These are phyloP conservation scores for Lentinula lateritia DNA, from an alignment of 768 basidiomycete species.

Conservation along the genomic window DNA sequence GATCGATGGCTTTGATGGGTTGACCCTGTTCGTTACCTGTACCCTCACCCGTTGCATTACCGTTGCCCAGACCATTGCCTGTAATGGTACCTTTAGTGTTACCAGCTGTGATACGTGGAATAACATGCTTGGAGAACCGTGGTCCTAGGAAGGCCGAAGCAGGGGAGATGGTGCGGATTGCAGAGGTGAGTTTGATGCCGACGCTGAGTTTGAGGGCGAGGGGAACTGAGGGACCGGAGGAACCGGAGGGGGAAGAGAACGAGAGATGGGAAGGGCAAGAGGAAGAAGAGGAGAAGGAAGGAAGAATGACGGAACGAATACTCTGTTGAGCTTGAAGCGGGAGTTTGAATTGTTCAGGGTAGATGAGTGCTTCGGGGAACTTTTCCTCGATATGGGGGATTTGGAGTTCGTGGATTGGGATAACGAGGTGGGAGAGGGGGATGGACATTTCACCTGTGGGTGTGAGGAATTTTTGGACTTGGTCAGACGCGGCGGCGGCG, in stretches of 20 bases:
- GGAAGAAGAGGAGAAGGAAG: constrained; percentile 35
- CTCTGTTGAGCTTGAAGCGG: constrained; percentile 49
- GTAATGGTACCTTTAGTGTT: no score
- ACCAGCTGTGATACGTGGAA: constrained; percentile 22
- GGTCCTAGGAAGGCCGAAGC: constrained; percentile 52
- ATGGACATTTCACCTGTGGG: constrained; percentile 23
- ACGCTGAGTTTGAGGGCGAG: constrained; percentile 49
- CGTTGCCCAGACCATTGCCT: no score
- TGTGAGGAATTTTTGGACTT: no score
- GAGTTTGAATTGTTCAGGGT: constrained; percentile 34
- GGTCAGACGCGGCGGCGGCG: no score
- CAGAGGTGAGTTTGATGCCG: constrained; percentile 53
- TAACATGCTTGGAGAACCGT: constrained; percentile 47
- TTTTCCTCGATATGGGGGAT: constrained; percentile 43
- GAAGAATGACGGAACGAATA: constrained; percentile 30
- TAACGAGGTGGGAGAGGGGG: constrained; percentile 29
- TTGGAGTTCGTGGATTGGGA: constrained; percentile 56
- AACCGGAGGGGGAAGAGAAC: constrained; percentile 39
- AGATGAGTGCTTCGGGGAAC: constrained; percentile 35
- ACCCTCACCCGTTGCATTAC: no score
- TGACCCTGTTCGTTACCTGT: no score
- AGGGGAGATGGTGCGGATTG: constrained; percentile 55
- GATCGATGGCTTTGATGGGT: constrained; percentile 27
- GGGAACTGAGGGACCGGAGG: constrained; percentile 33
- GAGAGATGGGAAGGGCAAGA: constrained; percentile 31